Evolutionary conservation across 2,329 filamentous ascomycete species (phyloP).

Genomic region (Pseudocercospora musae): DNA sequence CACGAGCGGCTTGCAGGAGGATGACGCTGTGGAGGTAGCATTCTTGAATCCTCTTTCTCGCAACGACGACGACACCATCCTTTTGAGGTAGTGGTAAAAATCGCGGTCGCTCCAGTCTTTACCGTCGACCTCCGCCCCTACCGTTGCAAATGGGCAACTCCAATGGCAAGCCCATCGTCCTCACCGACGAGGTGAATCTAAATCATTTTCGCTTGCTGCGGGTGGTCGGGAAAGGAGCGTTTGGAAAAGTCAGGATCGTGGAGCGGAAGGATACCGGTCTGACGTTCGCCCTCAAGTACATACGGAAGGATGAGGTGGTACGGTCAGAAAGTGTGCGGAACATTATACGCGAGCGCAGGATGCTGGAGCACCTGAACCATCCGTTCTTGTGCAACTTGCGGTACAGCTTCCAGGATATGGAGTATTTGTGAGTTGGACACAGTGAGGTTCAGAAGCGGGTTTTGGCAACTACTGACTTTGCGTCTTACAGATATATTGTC

Average conservation of each 20-base stretch:
- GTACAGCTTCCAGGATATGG: constrained; percentile 98
- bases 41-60: not conserved
- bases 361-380: constrained; percentile 97
- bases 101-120: not conserved
- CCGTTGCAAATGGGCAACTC: constrained; percentile 75
- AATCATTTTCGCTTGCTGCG: constrained; percentile 94
- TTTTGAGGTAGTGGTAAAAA: not conserved
- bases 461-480: constrained; percentile 27
- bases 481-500: constrained; percentile 68
- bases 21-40: constrained; percentile 3
- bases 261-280: constrained; percentile 93
- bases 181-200: constrained; percentile 93
- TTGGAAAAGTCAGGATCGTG: constrained; percentile 97
- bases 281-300: constrained; percentile 96
- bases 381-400: constrained; percentile 97
- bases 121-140: not conserved
- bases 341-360: constrained; percentile 93
- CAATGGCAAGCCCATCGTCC: constrained; percentile 88
- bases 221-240: constrained; percentile 95
- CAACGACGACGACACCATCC: not conserved
- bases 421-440: constrained; percentile 74
- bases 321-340: constrained; percentile 97
- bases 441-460: not conserved
- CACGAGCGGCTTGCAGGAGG: not conserved
- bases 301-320: constrained; percentile 98